Base-by-base conservation (phyloP, 345 rosid genomes). In the Salix viminalis region DNA sequence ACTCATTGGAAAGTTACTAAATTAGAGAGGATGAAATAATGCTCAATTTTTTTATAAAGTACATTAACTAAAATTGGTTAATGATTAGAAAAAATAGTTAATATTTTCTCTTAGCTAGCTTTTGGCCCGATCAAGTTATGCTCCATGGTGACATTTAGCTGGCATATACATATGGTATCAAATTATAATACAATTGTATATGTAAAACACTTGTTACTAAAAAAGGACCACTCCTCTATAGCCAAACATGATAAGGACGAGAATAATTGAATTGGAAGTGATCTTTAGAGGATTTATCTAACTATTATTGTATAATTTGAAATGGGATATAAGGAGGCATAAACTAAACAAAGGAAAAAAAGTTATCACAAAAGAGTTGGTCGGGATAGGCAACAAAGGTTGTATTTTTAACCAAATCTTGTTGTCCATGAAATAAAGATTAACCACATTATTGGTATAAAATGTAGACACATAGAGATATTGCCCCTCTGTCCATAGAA, bases 71-170 rank as follows among this genome's bases (percentile, higher is more conserved):
- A 41, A 41, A 41, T 0, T 0, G 44, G 44, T 41, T 41, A 41
- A 41, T 41, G 12, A 8, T 41, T 9, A 9, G 12, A 41, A 41
- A 41, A 39, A 41, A 41, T 6, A 37, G 10, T 39, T 4, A 39
- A 30, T 18, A 7, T 32, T 32, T 56, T 18, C 54, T 19, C 11
- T 8, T 50, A 7, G 28, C 1, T 3, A 12, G 34, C 14, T 32
- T 30, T n/a, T 26, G 36, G 34, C 19, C 11, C 4, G 62, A 32
- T 32, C 34, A 64, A 30, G 65, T 23, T 28, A 67, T 24, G 75
- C 36, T n/a, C 23, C 67, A 26, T 73, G 28, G 74, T 44, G 73
- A 56, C 28, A 24, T 73, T 73, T 73, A 73, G 77, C 77, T 79
- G 76, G 76, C 74, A 67, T 42, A 44, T 12, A 41, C 24, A 65